Base-by-base conservation (phyloP, 2,329 filamentous ascomycete species). In the Diplodia sapinea region DNA sequence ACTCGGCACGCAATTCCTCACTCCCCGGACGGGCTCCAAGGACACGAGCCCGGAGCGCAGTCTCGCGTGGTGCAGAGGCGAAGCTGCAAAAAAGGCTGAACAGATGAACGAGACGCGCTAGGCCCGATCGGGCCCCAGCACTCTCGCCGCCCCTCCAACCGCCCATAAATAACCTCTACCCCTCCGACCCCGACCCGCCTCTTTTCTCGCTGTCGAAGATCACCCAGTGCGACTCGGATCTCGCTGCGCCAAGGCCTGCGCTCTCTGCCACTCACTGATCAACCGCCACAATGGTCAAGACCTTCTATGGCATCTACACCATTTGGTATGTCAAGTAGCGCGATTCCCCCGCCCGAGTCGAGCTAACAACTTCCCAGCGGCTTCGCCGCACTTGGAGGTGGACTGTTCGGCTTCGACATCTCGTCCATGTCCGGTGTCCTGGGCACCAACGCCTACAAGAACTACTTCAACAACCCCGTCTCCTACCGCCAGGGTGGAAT, bases 351-450 rank as follows among this genome's bases (percentile, higher is more conserved):
- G 29, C 23, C 26, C n/a, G 12, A n/a, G n/a, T 9, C 20, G 13
- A 17, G 23, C 47, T 62, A 17, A 47, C 38, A 7, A 12, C 29
- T 17, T 9, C 15, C 8, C 29, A 68, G 43, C 38, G 55, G 57
- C 20, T 61, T 55, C 36, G 50, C 29, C 26, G 36, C 59, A 26
- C 59, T 66, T 36, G 47, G 43, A 55, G 50, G 33, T 43, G 57
- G 40, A 51, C 54, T 68, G 36, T 86, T 86, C 68, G 85, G 85
- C 65, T 86, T 87, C 71, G 85, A 87, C 73, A 85, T 86, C 68
- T 83, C 81, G 7, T 85, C 83, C 4, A 85, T 86, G 82, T 81
- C 79, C 59, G 84, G 83, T 51, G 84, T 85, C 69, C 81, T 86
- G 59, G 81, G 80, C 47, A 84, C 83, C 0, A 56, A 77, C 1